Conservation (phyloP, 208 protist genomes). For the Vickermania ingenoplastis region DNA sequence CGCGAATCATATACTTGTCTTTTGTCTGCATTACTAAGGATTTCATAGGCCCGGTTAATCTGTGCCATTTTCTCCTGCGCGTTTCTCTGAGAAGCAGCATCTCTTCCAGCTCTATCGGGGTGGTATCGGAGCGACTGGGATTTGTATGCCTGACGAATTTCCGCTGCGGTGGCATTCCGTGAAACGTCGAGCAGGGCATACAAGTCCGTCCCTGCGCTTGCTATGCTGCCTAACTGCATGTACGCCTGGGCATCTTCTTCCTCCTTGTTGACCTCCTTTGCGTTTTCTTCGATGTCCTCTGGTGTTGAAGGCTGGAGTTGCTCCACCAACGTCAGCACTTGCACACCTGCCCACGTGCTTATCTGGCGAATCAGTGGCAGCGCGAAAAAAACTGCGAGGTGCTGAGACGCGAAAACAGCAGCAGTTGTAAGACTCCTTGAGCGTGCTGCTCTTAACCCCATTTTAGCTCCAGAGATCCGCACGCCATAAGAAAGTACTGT, state of each 20-base stretch:
- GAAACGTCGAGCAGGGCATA: constrained; percentile 56
- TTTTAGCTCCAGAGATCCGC: constrained; percentile 20
- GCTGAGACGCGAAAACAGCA: constrained; percentile 49
- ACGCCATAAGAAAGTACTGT: constrained; percentile 13
- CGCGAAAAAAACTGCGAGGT: constrained; percentile 13
- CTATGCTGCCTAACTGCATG: constrained; percentile 2
- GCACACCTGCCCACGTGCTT: constrained; percentile 2
- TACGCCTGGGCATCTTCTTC: constrained; percentile 37
- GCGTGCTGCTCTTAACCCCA: constrained; percentile 16
- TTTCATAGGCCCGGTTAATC: constrained; percentile 80
- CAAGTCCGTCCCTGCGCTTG: constrained; percentile 14
- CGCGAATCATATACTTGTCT: constrained; percentile 53
- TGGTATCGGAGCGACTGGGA: constrained; percentile 48
- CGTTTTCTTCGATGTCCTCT: constrained; percentile 43
- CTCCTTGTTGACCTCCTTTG: constrained; percentile 25
- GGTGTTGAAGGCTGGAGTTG: constrained; percentile 30
- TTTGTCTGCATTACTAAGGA: constrained; percentile 38
- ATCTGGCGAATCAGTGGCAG: constrained; percentile 17
- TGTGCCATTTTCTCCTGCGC: constrained; percentile 56
- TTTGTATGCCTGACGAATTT: constrained; percentile 68
- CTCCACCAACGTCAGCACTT: constrained; percentile 16
- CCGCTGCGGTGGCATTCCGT: constrained; percentile 26
- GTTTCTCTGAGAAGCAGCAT: constrained; percentile 21
- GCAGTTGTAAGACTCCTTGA: constrained; percentile 20
- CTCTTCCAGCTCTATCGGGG: constrained; percentile 43